phyloP scores from a whole-genome alignment of 176 grass and related monocot genomes.

The Tillandsia fasciculata region DNA sequence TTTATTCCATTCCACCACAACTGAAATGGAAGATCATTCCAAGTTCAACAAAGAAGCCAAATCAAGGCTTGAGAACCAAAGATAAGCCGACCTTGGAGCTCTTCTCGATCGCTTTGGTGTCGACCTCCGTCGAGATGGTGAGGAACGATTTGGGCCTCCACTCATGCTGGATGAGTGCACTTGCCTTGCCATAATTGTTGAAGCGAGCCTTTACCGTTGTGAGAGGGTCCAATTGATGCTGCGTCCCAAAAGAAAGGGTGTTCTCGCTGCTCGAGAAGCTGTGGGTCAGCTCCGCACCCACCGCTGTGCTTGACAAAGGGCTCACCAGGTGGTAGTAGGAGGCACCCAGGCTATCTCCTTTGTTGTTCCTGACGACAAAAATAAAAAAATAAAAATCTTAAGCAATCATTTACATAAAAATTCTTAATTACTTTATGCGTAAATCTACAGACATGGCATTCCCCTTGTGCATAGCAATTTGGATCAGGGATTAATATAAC shows the following conservation, averaged over 20 bases:
- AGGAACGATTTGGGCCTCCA: constrained; percentile 24
- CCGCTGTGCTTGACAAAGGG: constrained; percentile 17
- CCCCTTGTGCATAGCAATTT: background rate
- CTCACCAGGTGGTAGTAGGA: constrained; percentile 21
- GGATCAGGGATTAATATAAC: too few species aligned
- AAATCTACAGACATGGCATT: background rate
- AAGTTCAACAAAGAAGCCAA: background rate
- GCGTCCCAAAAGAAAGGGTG: constrained; percentile 15
- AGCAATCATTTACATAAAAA: background rate
- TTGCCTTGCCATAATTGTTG: constrained; percentile 22
- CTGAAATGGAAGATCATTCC: constrained; percentile 1
- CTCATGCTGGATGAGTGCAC: constrained; percentile 28
- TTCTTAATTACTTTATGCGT: background rate
- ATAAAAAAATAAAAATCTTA: background rate
- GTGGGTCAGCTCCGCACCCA: constrained; percentile 24
- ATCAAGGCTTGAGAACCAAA: constrained; percentile 22
- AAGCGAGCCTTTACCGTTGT: constrained; percentile 17
- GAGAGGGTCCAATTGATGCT: constrained; percentile 13
- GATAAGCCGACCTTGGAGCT: constrained; percentile 21
- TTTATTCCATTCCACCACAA: constrained; percentile 11
- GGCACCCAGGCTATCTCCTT: constrained; percentile 19
- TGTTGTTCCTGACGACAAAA: constrained; percentile 18
- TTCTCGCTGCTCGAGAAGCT: constrained; percentile 14
- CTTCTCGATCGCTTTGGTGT: constrained; percentile 26
- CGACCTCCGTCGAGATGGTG: constrained; percentile 18